Base-by-base conservation (phyloP, 106 monocot genomes). In the Narthecium ossifragum region DNA sequence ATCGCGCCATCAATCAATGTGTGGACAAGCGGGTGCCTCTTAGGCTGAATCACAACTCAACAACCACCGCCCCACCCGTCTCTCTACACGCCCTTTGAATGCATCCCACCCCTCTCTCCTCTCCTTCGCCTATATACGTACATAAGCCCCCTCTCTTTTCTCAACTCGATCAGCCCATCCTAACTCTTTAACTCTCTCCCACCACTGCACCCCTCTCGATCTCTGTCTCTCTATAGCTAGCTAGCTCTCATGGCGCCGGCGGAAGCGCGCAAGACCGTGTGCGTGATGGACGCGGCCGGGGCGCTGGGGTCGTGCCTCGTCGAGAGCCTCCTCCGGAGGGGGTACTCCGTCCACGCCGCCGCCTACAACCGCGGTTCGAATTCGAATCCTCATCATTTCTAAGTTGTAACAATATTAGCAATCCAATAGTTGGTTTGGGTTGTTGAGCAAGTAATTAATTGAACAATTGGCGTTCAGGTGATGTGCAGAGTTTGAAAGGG, bases 271-370 rank as follows among this genome's bases (percentile, higher is more conserved):
- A 81, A 75, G 59, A 74, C 64, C 18, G 93, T 94, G 17, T 94
- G 93, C 68, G 85, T 94, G 6, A 78, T 94, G 82, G 93, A 94
- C 62, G 89, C 83, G 1, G 78, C 77, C 11, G 58, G 71, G 38
- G 49, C 57, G 6, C 70, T 89, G 6, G 93, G 93, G 18, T 30
- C 29, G 10, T 53, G 77, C 1, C 82, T 94, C 17, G 89, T 89
- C 20, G 73, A 84, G 38, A 54, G 64, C 8, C 82, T 94, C 41
- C 80, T 94, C 15, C 73, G 63, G 8, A 56, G 77, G 21, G 94
- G 89, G 1, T 89, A 94, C 80, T 64, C 67, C 41, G 94, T 94
- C 31, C 89, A 94, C 27, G 94, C 89, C 17, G 83, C 94, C 6
- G 36, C 75, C 31, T 85, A 66, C 33, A 61, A 53, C 56, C 54